Percentiles rank a stretch among this genome's conserved stretches.
Evolutionary conservation across 202 grass and related monocot genomes (phyloP).

Genomic region (Eragrostis tef): DNA sequence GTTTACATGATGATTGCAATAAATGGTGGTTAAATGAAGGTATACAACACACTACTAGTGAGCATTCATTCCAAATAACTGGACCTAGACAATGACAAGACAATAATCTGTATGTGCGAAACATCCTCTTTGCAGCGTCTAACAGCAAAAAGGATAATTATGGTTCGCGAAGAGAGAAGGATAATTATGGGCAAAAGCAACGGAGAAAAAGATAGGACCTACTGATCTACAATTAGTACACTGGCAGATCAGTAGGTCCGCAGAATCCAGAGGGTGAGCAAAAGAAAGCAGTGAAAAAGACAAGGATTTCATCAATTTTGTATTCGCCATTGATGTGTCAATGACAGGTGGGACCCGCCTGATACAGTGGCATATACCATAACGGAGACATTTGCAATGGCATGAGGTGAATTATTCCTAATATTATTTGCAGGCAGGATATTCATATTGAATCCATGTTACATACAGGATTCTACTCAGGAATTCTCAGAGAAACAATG

Average conservation of each 20-base stretch:
- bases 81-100: not conserved
- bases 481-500: not conserved
- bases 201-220: not conserved
- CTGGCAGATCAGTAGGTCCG: conserved; percentile 1
- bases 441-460: not conserved
- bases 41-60: not conserved
- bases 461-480: not conserved
- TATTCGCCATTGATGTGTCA: not conserved
- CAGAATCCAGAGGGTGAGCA: not conserved
- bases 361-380: too few relatives aligned
- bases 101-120: not conserved
- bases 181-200: not conserved
- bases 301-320: not conserved
- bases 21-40: not conserved
- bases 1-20: too few relatives aligned
- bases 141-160: not conserved
- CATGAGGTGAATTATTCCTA: not conserved
- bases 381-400: too few relatives aligned
- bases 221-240: not conserved
- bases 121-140: too few relatives aligned
- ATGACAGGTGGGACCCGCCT: too few relatives aligned
- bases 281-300: not conserved
- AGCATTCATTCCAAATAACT: not conserved
- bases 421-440: not conserved
- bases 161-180: too few relatives aligned